phyloP scores from a whole-genome alignment of 352 stramenopile genomes.

The Thraustochytrium striatum region DNA sequence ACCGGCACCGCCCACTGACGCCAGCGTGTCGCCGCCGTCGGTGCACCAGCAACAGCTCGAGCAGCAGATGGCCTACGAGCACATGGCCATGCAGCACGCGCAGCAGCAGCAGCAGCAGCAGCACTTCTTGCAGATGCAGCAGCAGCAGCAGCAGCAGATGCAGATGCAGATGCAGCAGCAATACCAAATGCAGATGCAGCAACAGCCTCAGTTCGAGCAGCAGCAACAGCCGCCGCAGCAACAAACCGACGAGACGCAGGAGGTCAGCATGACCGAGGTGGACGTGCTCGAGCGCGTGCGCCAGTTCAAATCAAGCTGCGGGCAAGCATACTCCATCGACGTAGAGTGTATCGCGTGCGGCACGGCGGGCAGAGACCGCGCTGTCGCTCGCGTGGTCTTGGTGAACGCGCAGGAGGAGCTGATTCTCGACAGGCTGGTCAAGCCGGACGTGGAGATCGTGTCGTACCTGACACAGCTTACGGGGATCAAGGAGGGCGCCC shows the following conservation, averaged over 20 bases:
- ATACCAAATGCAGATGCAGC: not conserved
- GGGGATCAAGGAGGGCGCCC: slow-evolving; percentile 55
- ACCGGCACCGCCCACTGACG: not conserved
- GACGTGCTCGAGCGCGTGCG: no score
- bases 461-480: slow-evolving; percentile 85
- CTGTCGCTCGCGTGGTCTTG: slow-evolving; percentile 78
- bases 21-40: no score
- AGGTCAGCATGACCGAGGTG: no score
- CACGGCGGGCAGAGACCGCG: slow-evolving; percentile 67
- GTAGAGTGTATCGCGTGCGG: slow-evolving; percentile 85
- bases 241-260: no score
- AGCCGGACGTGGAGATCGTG: slow-evolving; percentile 72
- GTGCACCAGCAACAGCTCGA: no score
- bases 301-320: no score
- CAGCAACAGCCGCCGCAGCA: no score
- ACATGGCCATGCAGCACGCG: not conserved
- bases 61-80: no score
- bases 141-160: not conserved
- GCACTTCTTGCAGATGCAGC: not conserved
- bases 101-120: not conserved
- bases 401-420: slow-evolving; percentile 78
- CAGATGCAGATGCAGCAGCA: no score
- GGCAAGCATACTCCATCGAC: slow-evolving; percentile 87
- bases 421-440: slow-evolving; percentile 76
- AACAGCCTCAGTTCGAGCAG: not conserved